Percentiles rank a stretch among this genome's conserved stretches.
Conservation (phyloP, 257 asterid genomes). For the Solanum pimpinellifolium region DNA sequence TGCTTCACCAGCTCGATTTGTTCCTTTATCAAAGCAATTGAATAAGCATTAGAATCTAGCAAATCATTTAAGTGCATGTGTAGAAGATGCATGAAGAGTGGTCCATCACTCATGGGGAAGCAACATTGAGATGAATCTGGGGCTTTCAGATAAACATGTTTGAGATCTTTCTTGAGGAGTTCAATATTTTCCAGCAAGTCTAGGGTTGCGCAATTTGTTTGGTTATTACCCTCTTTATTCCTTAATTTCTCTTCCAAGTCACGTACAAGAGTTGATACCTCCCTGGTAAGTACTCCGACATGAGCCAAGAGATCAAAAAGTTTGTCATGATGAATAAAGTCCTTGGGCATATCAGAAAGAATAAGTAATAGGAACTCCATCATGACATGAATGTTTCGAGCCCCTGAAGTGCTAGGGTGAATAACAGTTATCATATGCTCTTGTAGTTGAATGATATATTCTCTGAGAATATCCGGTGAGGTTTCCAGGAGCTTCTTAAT, state of each 20-base stretch:
- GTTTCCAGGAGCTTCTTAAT: too few species aligned
- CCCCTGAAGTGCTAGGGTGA: too few species aligned
- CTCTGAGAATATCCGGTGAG: too few species aligned
- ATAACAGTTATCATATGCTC: too few species aligned
- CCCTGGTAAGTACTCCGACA: background rate
- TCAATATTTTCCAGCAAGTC: background rate
- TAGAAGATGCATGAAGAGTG: background rate
- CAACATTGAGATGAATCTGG: background rate
- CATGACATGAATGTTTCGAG: too few species aligned
- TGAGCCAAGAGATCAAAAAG: rapidly evolving
- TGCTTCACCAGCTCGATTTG: background rate
- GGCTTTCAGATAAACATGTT: background rate
- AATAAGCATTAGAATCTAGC: background rate
- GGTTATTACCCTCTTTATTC: background rate
- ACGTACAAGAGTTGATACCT: background rate
- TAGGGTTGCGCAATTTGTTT: background rate
- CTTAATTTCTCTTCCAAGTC: background rate
- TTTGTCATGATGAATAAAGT: background rate
- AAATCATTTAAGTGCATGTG: background rate
- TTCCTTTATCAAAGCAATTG: background rate
- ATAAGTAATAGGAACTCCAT: too few species aligned
- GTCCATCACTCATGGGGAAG: background rate
- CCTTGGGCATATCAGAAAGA: background rate
- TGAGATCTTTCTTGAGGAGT: background rate
- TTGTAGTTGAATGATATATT: too few species aligned